Base-by-base conservation (phyloP, 2,329 filamentous ascomycete species). In the Verticillium longisporum region DNA sequence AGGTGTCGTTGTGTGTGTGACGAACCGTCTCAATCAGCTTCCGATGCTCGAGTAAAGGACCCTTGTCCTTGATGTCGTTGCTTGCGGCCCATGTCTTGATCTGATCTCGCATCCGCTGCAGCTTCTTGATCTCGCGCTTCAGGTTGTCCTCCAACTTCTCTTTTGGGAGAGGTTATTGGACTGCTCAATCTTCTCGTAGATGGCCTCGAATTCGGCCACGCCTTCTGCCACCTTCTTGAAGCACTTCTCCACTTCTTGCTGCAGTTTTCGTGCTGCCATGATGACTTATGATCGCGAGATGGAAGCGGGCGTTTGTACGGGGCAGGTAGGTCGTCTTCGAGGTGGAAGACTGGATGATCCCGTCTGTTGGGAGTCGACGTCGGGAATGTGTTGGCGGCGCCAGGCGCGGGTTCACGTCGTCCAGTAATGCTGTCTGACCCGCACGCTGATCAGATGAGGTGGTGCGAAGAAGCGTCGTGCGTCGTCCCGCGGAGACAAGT, bases 41-140 rank as follows among this genome's bases (percentile, higher is more conserved):
- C 74, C 95, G 86, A 77, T 99, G 88, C 71, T 99, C 95, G 72
- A 97, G 79, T 73, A 99, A 79, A 69, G 94, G 94, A 74, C 90
- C 90, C 83, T 99, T 99, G 82, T 99, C 95, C 83, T 99, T 99
- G 85, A 99, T 96, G 74, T 99, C 95, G 81, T 97, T 97, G 78
- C 91, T 93, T 61, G 92, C 91, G 3, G 94, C 93, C 95, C 95
- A 99, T 83, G 94, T 96, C 82, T 99, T 99, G 82, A 99, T 98
- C 81, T 98, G 95, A 76, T 99, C 95, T 72, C 95, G 90, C 76
- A 95, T 88, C 70, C 95, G 86, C 78, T 99, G 95, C 61, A 99
- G 87, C 84, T 99, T 99, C 88, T 99, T 99, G 85, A 98, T 98
- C 80, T 99, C 95, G 74, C 95, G 92, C 82, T 99, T 99, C 68